These are phyloP conservation scores for Phytophthora vignae DNA, from an alignment of 352 stramenopile genomes.

Conservation along the genomic window DNA sequence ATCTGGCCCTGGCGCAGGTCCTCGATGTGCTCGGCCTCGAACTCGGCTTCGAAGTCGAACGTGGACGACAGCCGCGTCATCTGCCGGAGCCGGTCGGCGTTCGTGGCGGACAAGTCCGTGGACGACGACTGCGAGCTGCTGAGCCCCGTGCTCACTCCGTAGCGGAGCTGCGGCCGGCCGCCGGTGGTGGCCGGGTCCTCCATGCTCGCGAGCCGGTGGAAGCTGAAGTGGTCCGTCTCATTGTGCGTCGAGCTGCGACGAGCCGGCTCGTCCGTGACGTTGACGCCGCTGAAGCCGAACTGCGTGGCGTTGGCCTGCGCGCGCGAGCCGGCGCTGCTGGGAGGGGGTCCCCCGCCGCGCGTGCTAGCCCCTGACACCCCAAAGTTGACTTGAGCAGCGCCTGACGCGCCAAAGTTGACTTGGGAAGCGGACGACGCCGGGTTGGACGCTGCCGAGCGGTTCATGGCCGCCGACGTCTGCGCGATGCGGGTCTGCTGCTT, in stretches of 20 bases:
- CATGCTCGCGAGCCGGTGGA: slow-evolving; percentile 34
- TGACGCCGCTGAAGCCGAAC: slow-evolving; percentile 42
- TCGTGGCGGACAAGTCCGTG: slow-evolving; percentile 27
- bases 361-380: slow-evolving; percentile 20
- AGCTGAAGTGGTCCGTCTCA: slow-evolving; percentile 38
- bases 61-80: slow-evolving; percentile 45
- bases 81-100: slow-evolving; percentile 11
- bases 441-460: slow-evolving; percentile 37
- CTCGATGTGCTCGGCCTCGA: slow-evolving; percentile 51
- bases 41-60: slow-evolving; percentile 66
- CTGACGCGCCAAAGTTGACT: slow-evolving; percentile 38
- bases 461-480: slow-evolving; percentile 46
- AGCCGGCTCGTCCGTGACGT: slow-evolving; percentile 3
- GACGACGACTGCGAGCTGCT: slow-evolving; percentile 41
- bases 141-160: slow-evolving; percentile 33
- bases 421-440: slow-evolving; percentile 26
- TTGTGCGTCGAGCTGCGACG: neutral
- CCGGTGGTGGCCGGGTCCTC: slow-evolving; percentile 16
- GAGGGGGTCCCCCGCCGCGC: slow-evolving; percentile 6
- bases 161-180: neutral
- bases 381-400: slow-evolving; percentile 33
- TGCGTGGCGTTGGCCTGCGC: slow-evolving; percentile 37
- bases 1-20: slow-evolving; percentile 61
- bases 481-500: slow-evolving; percentile 74
- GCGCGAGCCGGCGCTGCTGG: slow-evolving; percentile 34